These are phyloP conservation scores for Nakaseomyces glabratus DNA, from an alignment of 1,139 yeast species.

Conservation along the genomic window DNA sequence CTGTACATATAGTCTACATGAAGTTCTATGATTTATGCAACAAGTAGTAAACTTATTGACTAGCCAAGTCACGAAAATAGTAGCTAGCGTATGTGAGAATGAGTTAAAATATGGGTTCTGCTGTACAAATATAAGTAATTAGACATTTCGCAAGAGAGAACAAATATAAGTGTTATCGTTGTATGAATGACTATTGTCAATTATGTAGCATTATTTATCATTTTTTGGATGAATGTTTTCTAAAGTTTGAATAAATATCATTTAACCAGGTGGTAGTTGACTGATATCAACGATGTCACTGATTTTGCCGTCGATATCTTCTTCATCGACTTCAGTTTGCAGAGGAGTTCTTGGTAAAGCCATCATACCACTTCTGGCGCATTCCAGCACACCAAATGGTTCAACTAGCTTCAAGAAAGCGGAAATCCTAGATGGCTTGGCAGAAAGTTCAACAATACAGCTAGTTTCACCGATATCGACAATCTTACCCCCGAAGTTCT, in stretches of 20 bases:
- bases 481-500: conserved; percentile 84
- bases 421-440: conserved; percentile 84
- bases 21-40: no score
- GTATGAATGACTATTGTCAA: no score
- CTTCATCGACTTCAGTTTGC: conserved; percentile 38
- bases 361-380: conserved; percentile 98
- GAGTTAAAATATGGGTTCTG: no score
- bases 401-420: conserved; percentile 81
- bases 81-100: no score
- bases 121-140: no score
- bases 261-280: conserved; percentile 94
- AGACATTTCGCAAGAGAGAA: no score
- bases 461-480: conserved; percentile 90
- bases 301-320: conserved; percentile 28
- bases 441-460: conserved; percentile 87
- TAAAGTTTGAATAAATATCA: no score
- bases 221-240: no score
- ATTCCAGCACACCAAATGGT: conserved; percentile 93
- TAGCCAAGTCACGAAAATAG: no score
- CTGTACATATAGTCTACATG: neutral
- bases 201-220: no score
- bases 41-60: no score
- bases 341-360: conserved; percentile 95
- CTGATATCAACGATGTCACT: conserved; percentile 52
- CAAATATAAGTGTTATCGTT: no score